Evolutionary conservation across 805 yeast genomes (phyloP).

Genomic region (Scheffersomyces ergatensis): DNA sequence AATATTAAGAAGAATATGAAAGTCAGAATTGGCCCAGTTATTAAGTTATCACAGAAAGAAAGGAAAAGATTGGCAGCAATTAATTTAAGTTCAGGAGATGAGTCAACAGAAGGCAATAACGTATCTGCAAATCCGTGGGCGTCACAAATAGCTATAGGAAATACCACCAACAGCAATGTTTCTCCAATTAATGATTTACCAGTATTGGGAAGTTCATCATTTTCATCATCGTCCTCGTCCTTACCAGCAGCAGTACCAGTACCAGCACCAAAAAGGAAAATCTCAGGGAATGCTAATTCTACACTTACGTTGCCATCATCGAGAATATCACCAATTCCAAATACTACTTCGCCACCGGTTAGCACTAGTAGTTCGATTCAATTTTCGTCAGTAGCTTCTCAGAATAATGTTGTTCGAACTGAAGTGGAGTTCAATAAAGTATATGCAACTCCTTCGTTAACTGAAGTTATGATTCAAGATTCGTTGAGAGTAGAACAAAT

Average conservation of each 20-base stretch:
- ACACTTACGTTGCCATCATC: background rate
- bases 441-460: constrained; percentile 26
- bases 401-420: background rate
- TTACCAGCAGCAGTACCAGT: background rate
- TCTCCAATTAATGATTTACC: constrained; percentile 11
- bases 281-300: background rate
- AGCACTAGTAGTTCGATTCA: background rate
- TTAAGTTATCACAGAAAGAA: constrained; percentile 59
- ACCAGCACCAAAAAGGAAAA: background rate
- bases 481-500: constrained; percentile 34
- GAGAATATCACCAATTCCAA: background rate
- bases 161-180: background rate
- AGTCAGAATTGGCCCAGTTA: constrained; percentile 32
- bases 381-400: background rate
- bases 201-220: constrained; percentile 13
- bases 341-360: constrained; percentile 1
- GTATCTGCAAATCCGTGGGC: constrained; percentile 9
- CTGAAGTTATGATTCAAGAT: constrained; percentile 48
- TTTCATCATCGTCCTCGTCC: background rate
- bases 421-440: constrained; percentile 4
- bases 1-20: constrained; percentile 14
- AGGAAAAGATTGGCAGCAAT: constrained; percentile 40
- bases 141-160: background rate
- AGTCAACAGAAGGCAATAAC: background rate
- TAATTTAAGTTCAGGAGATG: background rate